Conservation (phyloP, 2,329 filamentous ascomycete species). For the Myriosclerotinia curreyana region DNA sequence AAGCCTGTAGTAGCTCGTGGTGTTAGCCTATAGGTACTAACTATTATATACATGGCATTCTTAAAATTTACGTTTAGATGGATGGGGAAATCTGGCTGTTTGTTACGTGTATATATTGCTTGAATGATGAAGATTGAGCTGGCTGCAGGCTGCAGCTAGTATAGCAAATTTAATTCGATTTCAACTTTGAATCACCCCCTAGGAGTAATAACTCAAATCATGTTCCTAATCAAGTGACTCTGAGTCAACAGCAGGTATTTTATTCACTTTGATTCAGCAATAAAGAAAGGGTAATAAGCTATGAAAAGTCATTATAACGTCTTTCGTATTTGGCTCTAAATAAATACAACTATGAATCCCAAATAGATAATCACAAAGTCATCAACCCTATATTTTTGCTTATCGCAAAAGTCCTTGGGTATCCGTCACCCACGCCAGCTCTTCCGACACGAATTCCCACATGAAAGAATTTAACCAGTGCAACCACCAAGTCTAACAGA, state of each 20-base stretch:
- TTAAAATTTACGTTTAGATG: too few species aligned
- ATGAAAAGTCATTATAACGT: background rate
- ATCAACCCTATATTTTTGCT: background rate
- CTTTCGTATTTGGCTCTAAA: background rate
- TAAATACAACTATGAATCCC: background rate
- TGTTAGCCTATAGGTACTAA: background rate
- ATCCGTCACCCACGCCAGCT: too few species aligned
- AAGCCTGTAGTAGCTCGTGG: too few species aligned
- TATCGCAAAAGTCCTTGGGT: background rate
- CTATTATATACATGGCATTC: background rate
- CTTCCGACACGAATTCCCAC: background rate
- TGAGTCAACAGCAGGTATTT: too few species aligned
- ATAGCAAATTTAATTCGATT: background rate
- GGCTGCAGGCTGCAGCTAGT: background rate
- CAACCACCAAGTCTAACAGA: constrained; percentile 33
- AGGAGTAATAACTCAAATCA: too few species aligned
- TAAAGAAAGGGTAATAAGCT: background rate
- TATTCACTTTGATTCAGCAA: background rate
- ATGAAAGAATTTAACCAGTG: constrained; percentile 4
- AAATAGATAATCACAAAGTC: background rate
- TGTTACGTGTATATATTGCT: background rate
- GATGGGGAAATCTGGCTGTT: background rate
- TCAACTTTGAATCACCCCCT: too few species aligned
- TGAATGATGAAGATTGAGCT: background rate
- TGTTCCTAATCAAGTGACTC: too few species aligned